Evolutionary conservation across 2,329 filamentous ascomycete genomes (phyloP), one percentile per base, ranked within the genome.

Genomic region (Aspergillus alliaceus): DNA sequence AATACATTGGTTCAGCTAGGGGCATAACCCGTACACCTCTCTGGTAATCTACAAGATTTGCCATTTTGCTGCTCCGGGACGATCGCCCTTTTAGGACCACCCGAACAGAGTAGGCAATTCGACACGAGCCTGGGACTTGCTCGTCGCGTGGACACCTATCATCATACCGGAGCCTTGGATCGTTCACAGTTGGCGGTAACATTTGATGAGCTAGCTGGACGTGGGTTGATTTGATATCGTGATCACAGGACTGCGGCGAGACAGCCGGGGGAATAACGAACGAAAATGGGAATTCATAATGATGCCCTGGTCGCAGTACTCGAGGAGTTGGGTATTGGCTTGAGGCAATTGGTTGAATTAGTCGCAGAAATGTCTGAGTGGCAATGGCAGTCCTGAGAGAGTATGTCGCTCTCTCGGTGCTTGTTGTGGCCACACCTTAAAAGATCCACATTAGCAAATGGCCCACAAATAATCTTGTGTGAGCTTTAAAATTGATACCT

Each of bases 1-100:
- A n/a, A 3, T n/a, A 9, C 6, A 9, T 2, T 18, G 2, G 35
- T 0, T 11, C 4, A 2, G 35, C n/a, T n/a, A 4, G 9, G 3
- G 35, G 35, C 18, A 39, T 3, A 20, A 39, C 3, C 8, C n/a
- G 35, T 6, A 39, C 35, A 39, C 8, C 20, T 18, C 20, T 39
- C 4, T 7, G 4, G n/a, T 9, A 39, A 18, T 20, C 35, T 9
- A 39, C n/a, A 20, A 12, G 35, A 2, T 9, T 3, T 0, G 8
- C 20, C 2, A 6, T 7, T 39, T 9, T 39, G 18, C 3, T 39
- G 14, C 0, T 39, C 15, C n/a, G 11, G 9, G n/a, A 4, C 1
- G 20, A 18, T 11, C 1, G 11, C 2, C 8, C n/a, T 9, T 20
- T 20, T 11, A 39, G 6, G 6, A 12, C 8, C 8, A 39, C 35